Percentiles rank a stretch among this genome's conserved stretches.
phyloP scores from a whole-genome alignment of 108 stramenopile genomes.

The Mediolabrus comicus region DNA sequence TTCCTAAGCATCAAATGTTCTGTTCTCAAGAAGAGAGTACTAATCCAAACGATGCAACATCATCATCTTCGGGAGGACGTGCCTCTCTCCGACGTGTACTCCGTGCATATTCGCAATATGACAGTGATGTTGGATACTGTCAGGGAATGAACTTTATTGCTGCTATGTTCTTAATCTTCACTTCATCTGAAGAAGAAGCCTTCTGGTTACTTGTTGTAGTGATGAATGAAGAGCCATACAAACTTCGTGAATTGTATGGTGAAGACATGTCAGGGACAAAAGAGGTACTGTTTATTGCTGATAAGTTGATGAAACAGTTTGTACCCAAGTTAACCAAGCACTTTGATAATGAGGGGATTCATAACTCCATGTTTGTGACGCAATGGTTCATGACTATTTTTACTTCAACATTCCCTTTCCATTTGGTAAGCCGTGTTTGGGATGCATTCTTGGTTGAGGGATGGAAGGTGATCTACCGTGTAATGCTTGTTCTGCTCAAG shows the following conservation, averaged over 20 bases:
- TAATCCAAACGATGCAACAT: background rate
- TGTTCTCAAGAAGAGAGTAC: too few relatives aligned
- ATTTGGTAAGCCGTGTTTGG: conserved; percentile 91
- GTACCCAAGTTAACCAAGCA: conserved; percentile 78
- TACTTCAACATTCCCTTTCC: conserved; percentile 93
- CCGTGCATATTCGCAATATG: conserved; percentile 80
- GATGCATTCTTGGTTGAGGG: conserved; percentile 90
- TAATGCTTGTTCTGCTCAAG: conserved; percentile 89
- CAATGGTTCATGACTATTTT: conserved; percentile 96
- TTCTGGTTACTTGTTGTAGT: conserved; percentile 86
- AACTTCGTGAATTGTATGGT: conserved; percentile 71
- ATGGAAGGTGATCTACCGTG: conserved; percentile 94
- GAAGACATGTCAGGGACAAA: conserved; percentile 80
- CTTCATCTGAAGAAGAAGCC: conserved; percentile 80
- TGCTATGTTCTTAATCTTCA: conserved; percentile 85
- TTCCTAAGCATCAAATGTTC: too few relatives aligned
- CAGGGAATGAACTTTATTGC: conserved; percentile 97
- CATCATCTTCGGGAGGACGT: conserved; percentile 48
- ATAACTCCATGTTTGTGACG: conserved; percentile 96
- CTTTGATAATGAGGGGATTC: conserved; percentile 80
- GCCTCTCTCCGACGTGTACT: conserved; percentile 73
- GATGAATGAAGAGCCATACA: conserved; percentile 76
- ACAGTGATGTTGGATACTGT: conserved; percentile 91
- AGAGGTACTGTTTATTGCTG: conserved; percentile 85
- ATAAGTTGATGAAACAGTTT: conserved; percentile 81